Conservation (phyloP, 306 rosid genomes). For the Casuarina equisetifolia region DNA sequence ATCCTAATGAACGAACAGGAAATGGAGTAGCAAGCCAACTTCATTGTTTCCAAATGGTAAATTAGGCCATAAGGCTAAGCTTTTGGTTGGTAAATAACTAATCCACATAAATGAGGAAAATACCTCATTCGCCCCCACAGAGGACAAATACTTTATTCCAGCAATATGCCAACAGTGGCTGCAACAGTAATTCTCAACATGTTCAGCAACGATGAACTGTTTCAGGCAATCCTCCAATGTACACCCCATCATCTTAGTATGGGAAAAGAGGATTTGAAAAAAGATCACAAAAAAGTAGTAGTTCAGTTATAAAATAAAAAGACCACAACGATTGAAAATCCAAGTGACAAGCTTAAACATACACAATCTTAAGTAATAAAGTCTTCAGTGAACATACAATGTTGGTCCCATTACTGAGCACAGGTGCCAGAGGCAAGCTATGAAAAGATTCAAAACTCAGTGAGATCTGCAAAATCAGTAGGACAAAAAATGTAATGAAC, state of each 20-base stretch:
- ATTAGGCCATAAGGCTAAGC: background rate
- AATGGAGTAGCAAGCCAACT: background rate
- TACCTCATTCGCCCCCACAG: constrained; percentile 68
- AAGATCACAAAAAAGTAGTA: constrained; percentile 8
- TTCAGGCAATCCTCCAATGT: constrained; percentile 75
- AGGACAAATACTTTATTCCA: constrained; percentile 66
- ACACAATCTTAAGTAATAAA: constrained; percentile 25
- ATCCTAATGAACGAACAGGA: background rate
- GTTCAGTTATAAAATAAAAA: constrained; percentile 10
- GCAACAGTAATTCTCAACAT: constrained; percentile 79
- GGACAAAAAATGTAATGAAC: constrained; percentile 8
- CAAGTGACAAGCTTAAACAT: constrained; percentile 28
- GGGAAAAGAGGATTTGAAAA: constrained; percentile 16
- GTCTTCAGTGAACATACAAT: constrained; percentile 55
- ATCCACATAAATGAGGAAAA: constrained; percentile 10
- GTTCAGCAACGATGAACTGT: constrained; percentile 76
- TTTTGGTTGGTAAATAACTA: constrained; percentile 8
- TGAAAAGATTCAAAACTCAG: constrained; percentile 80
- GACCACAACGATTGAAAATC: constrained; percentile 13
- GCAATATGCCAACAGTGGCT: constrained; percentile 84
- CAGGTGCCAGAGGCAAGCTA: constrained; percentile 79
- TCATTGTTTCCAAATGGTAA: background rate
- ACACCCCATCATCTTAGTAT: constrained; percentile 54
- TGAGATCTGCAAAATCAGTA: constrained; percentile 70
- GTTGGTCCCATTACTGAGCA: constrained; percentile 34